phyloP scores from a whole-genome alignment of 805 yeast species.

The Lipomyces anomalus region DNA sequence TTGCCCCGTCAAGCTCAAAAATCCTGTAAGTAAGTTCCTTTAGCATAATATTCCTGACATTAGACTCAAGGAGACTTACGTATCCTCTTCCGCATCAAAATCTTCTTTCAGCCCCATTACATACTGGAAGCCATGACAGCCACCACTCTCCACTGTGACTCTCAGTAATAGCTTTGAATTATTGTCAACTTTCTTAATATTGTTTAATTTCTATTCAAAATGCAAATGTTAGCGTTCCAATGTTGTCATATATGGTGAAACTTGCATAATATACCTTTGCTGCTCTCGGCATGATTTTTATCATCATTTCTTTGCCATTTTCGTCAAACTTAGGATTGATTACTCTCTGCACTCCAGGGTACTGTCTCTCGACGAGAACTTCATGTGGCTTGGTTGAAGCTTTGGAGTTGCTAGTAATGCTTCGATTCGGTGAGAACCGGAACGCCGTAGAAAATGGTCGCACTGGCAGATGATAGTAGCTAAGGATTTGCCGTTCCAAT shows the following conservation, averaged over 20 bases:
- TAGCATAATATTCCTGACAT: background rate
- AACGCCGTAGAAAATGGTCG: too few relatives aligned
- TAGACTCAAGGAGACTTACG: slow-evolving; percentile 20
- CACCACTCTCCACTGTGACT: slow-evolving; percentile 86
- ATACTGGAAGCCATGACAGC: slow-evolving; percentile 97
- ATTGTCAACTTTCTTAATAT: slow-evolving; percentile 48
- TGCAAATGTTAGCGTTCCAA: background rate
- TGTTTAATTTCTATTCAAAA: slow-evolving; percentile 42
- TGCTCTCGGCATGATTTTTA: slow-evolving; percentile 38
- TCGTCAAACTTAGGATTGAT: slow-evolving; percentile 32
- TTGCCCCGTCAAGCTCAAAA: slow-evolving; percentile 65
- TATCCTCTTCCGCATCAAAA: slow-evolving; percentile 33
- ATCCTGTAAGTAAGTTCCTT: slow-evolving; percentile 36
- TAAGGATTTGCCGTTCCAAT: too few relatives aligned
- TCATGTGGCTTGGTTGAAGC: too few relatives aligned
- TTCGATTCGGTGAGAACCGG: too few relatives aligned
- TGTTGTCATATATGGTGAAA: background rate
- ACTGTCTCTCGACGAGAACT: too few relatives aligned
- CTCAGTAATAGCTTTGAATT: slow-evolving; percentile 60
- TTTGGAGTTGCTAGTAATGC: too few relatives aligned
- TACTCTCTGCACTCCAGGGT: slow-evolving; percentile 21
- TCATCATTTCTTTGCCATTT: slow-evolving; percentile 34
- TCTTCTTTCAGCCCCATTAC: slow-evolving; percentile 52
- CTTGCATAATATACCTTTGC: slow-evolving; percentile 25
- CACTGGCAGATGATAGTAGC: too few relatives aligned